Evolutionary conservation across 2,329 filamentous ascomycete genomes (phyloP), one percentile per base, ranked within the genome.

Genomic region (Ophiostoma pallidulum): DNA sequence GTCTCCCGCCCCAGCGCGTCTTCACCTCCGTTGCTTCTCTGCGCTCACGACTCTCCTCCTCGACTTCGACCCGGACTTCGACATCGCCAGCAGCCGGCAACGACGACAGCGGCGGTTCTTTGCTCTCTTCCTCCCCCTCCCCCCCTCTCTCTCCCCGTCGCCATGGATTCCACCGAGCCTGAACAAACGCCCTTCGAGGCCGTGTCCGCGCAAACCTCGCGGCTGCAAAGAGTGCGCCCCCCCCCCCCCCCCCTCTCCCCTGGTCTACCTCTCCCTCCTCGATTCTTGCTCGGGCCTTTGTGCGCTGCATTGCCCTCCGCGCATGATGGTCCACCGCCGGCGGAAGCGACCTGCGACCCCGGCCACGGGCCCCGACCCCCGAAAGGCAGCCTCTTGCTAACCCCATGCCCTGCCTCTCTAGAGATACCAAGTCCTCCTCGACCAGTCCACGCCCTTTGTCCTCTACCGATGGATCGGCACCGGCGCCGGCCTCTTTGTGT

Each of bases 361-460:
- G n/a, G n/a, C n/a, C n/a, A n/a, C n/a, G n/a, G n/a, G n/a, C n/a
- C n/a, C n/a, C n/a, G n/a, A n/a, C n/a, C n/a, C n/a, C n/a, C n/a
- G n/a, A n/a, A n/a, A n/a, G n/a, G n/a, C n/a, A n/a, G n/a, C n/a
- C n/a, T n/a, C n/a, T n/a, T 28, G 24, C 24, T 28, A 28, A 28
- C 24, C 5, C 24, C 5, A 5, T 10, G 6, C 6, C 24, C 24
- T 10, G 24, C 24, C 24, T 28, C n/a, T 44, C 12, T 66, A 96
- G 89, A 78, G 89, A 73, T 97, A 94, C 66, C 92, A 98, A 81
- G 76, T 86, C 48, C 86, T 92, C 54, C 82, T 98, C 57, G 92
- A 98, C 69, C 86, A 89, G 69, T 91, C 85, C 45, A 97, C 91
- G 9, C 92, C 92, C 13, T 94, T 80, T 66, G 82, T 89, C 47